Percentiles rank a stretch among this genome's conserved stretches.
Evolutionary conservation across 345 rosid genomes (phyloP).

Genomic region (Ricinus communis): DNA sequence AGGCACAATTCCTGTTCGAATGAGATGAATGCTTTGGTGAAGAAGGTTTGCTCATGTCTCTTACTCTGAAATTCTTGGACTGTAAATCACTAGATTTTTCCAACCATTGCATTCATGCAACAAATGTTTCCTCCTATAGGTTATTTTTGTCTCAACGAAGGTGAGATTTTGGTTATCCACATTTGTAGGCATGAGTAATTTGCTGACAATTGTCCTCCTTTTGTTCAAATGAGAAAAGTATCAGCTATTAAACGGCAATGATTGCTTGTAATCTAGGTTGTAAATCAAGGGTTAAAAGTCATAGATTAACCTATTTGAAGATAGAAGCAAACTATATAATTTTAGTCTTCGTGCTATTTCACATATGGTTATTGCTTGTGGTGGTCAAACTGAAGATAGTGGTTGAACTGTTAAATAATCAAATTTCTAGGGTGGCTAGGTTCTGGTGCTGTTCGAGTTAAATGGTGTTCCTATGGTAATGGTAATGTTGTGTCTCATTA

Average conservation of each 20-base stretch:
- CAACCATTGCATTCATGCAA: neutral
- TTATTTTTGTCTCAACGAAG: neutral
- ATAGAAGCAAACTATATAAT: neutral
- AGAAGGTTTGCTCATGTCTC: slow-evolving; percentile 57
- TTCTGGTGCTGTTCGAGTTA: neutral
- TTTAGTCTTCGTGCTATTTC: neutral
- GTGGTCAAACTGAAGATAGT: neutral
- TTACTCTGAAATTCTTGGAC: neutral
- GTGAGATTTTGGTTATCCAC: neutral
- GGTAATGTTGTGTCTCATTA: neutral
- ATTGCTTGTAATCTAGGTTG: neutral
- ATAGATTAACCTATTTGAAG: neutral
- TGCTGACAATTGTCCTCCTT: neutral
- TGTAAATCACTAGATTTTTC: neutral
- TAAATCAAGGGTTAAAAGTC: neutral
- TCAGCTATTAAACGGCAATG: neutral
- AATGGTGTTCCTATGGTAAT: slow-evolving; percentile 1
- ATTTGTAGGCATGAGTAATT: neutral
- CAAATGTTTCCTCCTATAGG: neutral
- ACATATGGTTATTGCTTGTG: neutral
- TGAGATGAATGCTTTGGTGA: slow-evolving; percentile 36
- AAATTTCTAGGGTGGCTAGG: neutral
- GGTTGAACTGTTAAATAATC: no score
- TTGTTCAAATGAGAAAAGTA: neutral
- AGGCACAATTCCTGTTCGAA: slow-evolving; percentile 43